A percentile compares a stretch with the other conserved stretches of the same genome.
Conservation (phyloP, 2,329 filamentous ascomycete genomes). For the Alternaria arborescens region DNA sequence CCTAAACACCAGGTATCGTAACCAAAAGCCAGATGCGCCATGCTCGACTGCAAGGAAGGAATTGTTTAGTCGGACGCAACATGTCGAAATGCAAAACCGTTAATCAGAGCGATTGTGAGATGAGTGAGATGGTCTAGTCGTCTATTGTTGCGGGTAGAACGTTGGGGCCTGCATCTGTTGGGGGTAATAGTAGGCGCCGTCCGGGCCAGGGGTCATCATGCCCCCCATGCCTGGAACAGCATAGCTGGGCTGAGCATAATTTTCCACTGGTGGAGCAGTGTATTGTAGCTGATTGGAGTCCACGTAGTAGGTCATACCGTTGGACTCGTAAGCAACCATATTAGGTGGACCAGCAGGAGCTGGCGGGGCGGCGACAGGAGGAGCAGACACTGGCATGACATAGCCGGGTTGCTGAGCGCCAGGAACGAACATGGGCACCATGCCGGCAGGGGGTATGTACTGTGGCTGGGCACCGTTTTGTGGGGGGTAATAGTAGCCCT, state of each 20-base stretch:
- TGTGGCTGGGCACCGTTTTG: conserved; percentile 48
- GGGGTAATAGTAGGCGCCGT: conserved; percentile 66
- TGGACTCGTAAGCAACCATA: conserved; percentile 83
- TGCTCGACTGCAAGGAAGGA: conserved; percentile 17
- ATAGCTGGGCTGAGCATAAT: conserved; percentile 58
- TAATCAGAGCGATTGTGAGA: neutral
- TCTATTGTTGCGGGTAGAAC: conserved; percentile 66
- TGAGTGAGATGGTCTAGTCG: neutral
- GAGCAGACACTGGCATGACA: conserved; percentile 51
- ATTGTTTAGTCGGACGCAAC: conserved; percentile 9
- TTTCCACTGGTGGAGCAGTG: conserved; percentile 56
- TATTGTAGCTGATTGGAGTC: conserved; percentile 73
- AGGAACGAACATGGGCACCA: conserved; percentile 67
- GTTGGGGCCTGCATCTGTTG: conserved; percentile 57
- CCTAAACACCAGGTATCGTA: conserved; percentile 13
- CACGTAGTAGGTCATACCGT: conserved; percentile 96
- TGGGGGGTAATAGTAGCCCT: conserved; percentile 71
- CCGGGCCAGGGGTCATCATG: conserved; percentile 74
- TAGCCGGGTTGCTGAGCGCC: conserved; percentile 60
- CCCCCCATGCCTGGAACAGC: conserved; percentile 73
- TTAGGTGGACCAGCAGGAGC: conserved; percentile 55
- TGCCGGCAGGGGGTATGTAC: conserved; percentile 56
- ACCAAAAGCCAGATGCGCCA: conserved; percentile 16
- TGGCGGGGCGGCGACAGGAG: conserved; percentile 46
- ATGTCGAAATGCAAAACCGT: conserved; percentile 7